Evolutionary conservation across 225 moss, liverwort and hornwort genomes (phyloP).

Genomic region (Takakia lepidozioides): DNA sequence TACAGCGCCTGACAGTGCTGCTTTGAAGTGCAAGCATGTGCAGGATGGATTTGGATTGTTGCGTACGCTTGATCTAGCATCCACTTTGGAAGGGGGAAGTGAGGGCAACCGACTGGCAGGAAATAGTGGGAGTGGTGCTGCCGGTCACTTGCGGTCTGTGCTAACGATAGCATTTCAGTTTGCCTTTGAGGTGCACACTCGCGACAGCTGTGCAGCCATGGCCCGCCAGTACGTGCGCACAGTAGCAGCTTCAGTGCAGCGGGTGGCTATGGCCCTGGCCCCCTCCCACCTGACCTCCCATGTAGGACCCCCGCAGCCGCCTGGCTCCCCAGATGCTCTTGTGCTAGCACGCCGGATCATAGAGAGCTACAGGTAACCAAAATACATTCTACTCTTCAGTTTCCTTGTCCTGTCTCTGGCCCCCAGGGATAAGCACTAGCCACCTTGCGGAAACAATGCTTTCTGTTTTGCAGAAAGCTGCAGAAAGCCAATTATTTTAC

Average conservation of each 20-base stretch:
- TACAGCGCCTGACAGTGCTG: too few species aligned
- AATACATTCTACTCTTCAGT: too few species aligned
- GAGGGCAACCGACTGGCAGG: slow-evolving; percentile 66
- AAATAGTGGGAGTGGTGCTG: slow-evolving; percentile 36
- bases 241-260: slow-evolving; percentile 92
- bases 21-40: not conserved
- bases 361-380: slow-evolving; percentile 72
- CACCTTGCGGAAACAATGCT: too few species aligned
- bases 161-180: slow-evolving; percentile 96
- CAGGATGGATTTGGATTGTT: slow-evolving; percentile 63
- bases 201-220: slow-evolving; percentile 79
- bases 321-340: slow-evolving; percentile 80
- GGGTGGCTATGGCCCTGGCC: slow-evolving; percentile 94
- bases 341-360: slow-evolving; percentile 71
- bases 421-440: too few species aligned
- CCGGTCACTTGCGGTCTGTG: slow-evolving; percentile 71
- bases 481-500: too few species aligned
- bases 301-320: slow-evolving; percentile 34
- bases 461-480: too few species aligned
- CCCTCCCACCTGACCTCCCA: slow-evolving; percentile 62
- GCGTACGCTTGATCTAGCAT: slow-evolving; percentile 61
- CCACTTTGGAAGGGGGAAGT: slow-evolving; percentile 55
- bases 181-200: slow-evolving; percentile 77
- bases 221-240: slow-evolving; percentile 94
- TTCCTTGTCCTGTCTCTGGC: too few species aligned